These are phyloP conservation scores for Apocynum venetum DNA, from an alignment of 257 asterid species.

Conservation along the genomic window DNA sequence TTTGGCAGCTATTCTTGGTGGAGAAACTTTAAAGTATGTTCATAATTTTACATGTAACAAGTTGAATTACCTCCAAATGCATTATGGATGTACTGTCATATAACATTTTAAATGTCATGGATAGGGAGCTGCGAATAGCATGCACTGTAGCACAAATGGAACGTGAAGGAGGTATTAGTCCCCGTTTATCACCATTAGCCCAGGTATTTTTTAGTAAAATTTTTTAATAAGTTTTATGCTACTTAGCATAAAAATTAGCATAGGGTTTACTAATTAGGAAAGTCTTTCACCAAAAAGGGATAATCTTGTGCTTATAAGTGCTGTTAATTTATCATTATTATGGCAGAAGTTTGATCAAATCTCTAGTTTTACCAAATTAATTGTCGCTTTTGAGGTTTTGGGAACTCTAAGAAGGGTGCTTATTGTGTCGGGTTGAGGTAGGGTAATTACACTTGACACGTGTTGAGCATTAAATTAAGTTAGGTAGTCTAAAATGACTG, in stretches of 20 bases:
- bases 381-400: neutral
- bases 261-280: neutral
- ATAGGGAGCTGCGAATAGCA: conserved; percentile 89
- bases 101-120: conserved; percentile 16
- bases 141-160: conserved; percentile 97
- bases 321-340: neutral
- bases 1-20: conserved; percentile 93
- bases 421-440: too few relatives aligned
- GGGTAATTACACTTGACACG: too few relatives aligned
- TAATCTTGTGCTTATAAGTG: neutral
- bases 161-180: conserved; percentile 97
- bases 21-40: conserved; percentile 78
- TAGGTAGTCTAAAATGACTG: too few relatives aligned
- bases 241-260: neutral
- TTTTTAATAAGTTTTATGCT: conserved; percentile 4
- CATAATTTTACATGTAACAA: neutral
- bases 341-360: neutral
- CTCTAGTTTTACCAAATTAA: neutral
- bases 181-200: conserved; percentile 92
- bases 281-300: neutral
- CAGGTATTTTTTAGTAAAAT: conserved; percentile 42
- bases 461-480: too few relatives aligned
- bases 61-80: conserved; percentile 3
- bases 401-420: too few relatives aligned
- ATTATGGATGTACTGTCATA: neutral